Evolutionary conservation across 1,139 yeast genomes (phyloP).

Genomic region (Sugiyamaella xylanicola): DNA sequence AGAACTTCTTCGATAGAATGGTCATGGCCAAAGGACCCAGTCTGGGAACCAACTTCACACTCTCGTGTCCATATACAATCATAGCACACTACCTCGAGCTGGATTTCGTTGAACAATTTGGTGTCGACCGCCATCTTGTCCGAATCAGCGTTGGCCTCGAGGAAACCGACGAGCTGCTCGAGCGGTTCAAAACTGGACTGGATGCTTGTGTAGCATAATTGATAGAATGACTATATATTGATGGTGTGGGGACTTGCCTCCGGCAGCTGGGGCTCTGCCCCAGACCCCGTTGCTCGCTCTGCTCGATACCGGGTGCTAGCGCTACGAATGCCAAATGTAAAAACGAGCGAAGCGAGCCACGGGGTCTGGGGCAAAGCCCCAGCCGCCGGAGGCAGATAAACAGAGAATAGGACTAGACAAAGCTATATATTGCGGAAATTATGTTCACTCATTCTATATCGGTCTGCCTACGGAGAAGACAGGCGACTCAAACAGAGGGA

Average conservation of each 20-base stretch:
- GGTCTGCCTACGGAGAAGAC: constrained; percentile 26
- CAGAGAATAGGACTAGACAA: too few species aligned
- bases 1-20: constrained; percentile 71
- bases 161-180: constrained; percentile 47
- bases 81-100: constrained; percentile 86
- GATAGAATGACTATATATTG: not conserved
- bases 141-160: constrained; percentile 80
- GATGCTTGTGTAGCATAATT: constrained; percentile 16
- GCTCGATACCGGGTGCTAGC: too few species aligned
- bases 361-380: too few species aligned
- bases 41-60: constrained; percentile 88
- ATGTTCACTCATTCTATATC: constrained; percentile 40
- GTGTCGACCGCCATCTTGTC: constrained; percentile 77
- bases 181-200: constrained; percentile 45
- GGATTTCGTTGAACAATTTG: constrained; percentile 81
- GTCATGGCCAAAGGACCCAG: constrained; percentile 90
- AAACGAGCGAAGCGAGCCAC: too few species aligned
- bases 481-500: constrained; percentile 39
- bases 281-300: too few species aligned
- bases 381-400: too few species aligned
- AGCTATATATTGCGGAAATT: not conserved
- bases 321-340: too few species aligned
- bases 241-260: too few species aligned
- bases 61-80: constrained; percentile 89
- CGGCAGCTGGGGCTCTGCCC: too few species aligned